Percentiles rank a stretch among this genome's conserved stretches.
phyloP scores from a whole-genome alignment of 306 rosid genomes.

The Lathyrus aphaca region DNA sequence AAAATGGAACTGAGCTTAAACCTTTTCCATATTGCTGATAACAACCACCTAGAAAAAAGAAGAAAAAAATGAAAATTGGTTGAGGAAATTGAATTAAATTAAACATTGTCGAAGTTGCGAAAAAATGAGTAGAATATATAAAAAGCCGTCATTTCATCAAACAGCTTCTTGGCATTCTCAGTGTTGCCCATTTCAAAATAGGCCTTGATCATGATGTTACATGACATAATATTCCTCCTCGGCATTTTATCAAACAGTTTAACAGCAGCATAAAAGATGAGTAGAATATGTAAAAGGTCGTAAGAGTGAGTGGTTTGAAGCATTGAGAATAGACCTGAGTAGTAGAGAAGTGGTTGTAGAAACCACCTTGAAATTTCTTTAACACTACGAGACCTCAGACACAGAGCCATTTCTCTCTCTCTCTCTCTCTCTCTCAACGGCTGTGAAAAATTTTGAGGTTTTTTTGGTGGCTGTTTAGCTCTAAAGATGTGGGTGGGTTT shows the following conservation, averaged over 20 bases:
- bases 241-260: conserved; percentile 61
- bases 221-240: conserved; percentile 76
- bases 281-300: too few relatives aligned
- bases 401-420: conserved; percentile 19
- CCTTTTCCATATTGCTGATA: conserved; percentile 41
- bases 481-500: not conserved
- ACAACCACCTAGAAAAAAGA: conserved; percentile 41
- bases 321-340: conserved; percentile 32
- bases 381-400: conserved; percentile 36
- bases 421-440: not conserved
- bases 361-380: conserved; percentile 42
- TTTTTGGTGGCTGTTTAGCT: not conserved
- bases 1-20: conserved; percentile 21
- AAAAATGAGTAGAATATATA: not conserved
- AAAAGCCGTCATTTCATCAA: conserved; percentile 62
- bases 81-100: conserved; percentile 1
- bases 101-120: not conserved
- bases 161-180: conserved; percentile 63
- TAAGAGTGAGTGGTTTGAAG: not conserved
- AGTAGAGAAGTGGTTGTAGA: conserved; percentile 24
- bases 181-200: conserved; percentile 55
- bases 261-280: conserved; percentile 41
- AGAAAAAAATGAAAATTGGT: not conserved
- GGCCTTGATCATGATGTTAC: conserved; percentile 76
- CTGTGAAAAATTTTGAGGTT: not conserved